Base-by-base conservation (phyloP, 345 rosid species). In the Pistacia integerrima region DNA sequence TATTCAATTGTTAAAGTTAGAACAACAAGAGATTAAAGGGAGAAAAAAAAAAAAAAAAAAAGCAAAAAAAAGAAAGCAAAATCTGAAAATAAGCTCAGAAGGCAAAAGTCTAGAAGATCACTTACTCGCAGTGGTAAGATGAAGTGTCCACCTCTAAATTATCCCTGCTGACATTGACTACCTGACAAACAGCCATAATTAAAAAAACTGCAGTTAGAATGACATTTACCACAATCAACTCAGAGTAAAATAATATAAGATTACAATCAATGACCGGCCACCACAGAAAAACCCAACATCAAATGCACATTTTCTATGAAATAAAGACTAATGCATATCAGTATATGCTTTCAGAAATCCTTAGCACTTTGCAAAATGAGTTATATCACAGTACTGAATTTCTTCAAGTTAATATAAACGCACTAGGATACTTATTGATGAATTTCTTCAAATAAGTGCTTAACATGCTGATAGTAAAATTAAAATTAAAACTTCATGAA, bases 121-220 rank as follows among this genome's bases (percentile, higher is more conserved):
- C 92, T 89, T 77, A 93, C 98, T 86, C 64, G 97, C 88, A 75
- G 75, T 93, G 97, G 80, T 96, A 96, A 8, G 98, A 93, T 44
- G 97, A 90, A 35, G 97, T 84, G 80, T 92, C 97, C n/a, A 87
- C 88, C 79, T 91, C 92, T 68, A 80, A 70, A 67, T 87, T 82
- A 63, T 87, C 91, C 72, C 36, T 77, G 74, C 82, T 82, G 60
- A 96, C 80, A 78, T 72, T 82, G 69, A 87, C 92, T 38, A 83
- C 93, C 99, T 93, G 84, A 64, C 66, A 57, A 49, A 68, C 74
- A 78, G 62, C 61, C 77, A 82, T 74, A 36, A 67, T 7, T 0
- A 28, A 52, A 54, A 16, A 57, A 63, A 51, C 48, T 73, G 20
- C 33, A 49, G n/a, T 73, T 25, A 73, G 51, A 41, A 17, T 52